A percentile compares a stretch with the other conserved stretches of the same genome.
phyloP scores from a whole-genome alignment of 164 flowering plant species.

The Umbellularia californica region DNA sequence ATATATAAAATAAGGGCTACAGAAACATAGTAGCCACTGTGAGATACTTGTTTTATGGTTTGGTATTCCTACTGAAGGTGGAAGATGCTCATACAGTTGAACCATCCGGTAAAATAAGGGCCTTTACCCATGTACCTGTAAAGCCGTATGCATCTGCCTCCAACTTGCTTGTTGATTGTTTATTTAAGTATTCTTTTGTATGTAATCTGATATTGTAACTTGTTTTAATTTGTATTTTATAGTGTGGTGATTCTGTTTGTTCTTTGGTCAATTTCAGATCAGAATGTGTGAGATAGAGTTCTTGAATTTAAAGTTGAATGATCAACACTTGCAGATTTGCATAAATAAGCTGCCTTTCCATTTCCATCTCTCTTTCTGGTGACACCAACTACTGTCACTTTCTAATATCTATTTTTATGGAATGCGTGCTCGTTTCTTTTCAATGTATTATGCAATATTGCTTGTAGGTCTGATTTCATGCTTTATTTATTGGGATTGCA shows the following conservation, averaged over 20 bases:
- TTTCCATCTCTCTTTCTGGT: background rate
- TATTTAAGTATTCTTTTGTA: background rate
- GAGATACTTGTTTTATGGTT: background rate
- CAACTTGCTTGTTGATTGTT: background rate
- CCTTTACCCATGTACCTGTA: background rate
- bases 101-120: background rate
- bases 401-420: no score
- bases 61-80: conserved; percentile 1
- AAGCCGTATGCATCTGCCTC: background rate
- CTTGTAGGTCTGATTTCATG: no score
- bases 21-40: background rate
- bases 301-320: background rate
- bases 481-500: no score
- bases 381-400: no score
- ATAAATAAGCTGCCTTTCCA: background rate
- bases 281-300: background rate
- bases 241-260: background rate
- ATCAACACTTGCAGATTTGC: background rate
- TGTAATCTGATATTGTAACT: background rate
- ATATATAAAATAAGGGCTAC: background rate
- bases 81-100: background rate
- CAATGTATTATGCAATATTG: no score
- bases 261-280: background rate
- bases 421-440: no score
- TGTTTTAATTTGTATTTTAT: background rate